Base-by-base conservation (phyloP, 73 alveolate species). In the Tetrahymena borealis region DNA sequence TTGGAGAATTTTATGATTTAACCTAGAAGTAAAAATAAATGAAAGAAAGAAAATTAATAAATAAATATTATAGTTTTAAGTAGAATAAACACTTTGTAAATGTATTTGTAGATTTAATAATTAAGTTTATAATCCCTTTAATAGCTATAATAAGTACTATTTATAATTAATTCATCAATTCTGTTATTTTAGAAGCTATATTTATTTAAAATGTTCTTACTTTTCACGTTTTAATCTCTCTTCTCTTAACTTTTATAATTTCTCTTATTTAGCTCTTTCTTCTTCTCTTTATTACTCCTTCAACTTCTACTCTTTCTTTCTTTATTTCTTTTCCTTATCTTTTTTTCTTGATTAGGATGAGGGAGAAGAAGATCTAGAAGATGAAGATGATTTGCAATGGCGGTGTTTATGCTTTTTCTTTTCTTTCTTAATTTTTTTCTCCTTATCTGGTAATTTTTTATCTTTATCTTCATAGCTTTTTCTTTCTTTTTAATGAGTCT, bases 1-100 rank as follows among this genome's bases (percentile, higher is more conserved):
- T 94, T 95, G 39, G 91, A 96, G 39, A 96, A 95, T 28, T 95
- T 95, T 85, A 77, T 95, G 40, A 91, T 92, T 79, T 41, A 95
- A 36, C 97, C 97, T 1, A 95, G 97, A 43, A 95, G 91, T 91
- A 95, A 96, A 95, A 91, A 95, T 32, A 28, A 95, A 94, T 94
- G 85, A 60, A 60, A 60, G 2, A 41, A 41, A 41, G 0, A 7
- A 41, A n/a, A n/a, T n/a, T n/a, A n/a, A n/a, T n/a, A n/a, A n/a
- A n/a, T n/a, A n/a, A n/a, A n/a, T n/a, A n/a, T n/a, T n/a, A n/a
- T n/a, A n/a, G n/a, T n/a, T n/a, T n/a, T n/a, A n/a, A n/a, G n/a
- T n/a, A n/a, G n/a, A n/a, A n/a, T n/a, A n/a, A n/a, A n/a, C n/a
- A n/a, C n/a, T n/a, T n/a, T n/a, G n/a, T n/a, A n/a, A n/a, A n/a